Evolutionary conservation across 805 yeast genomes (phyloP).

Genomic region (Ogataea ganodermae): DNA sequence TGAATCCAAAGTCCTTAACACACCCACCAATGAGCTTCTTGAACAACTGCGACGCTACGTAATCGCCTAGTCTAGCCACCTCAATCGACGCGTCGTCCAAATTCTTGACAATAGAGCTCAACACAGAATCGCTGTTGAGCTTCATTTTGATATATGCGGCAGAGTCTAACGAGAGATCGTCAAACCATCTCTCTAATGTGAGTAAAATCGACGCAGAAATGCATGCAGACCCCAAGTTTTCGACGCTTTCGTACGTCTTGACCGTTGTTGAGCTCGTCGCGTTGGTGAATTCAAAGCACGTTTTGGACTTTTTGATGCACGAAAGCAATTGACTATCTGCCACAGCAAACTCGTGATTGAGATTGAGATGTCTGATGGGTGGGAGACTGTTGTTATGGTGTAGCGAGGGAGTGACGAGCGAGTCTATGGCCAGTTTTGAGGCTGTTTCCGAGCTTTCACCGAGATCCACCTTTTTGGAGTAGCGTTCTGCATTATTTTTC

Average conservation of each 20-base stretch:
- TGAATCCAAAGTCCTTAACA: slow-evolving; percentile 80
- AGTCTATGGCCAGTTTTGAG: slow-evolving; percentile 49
- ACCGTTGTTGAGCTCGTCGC: slow-evolving; percentile 12
- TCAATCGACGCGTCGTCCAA: slow-evolving; percentile 43
- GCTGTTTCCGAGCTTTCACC: slow-evolving; percentile 29
- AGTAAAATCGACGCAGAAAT: slow-evolving; percentile 57
- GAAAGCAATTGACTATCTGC: slow-evolving; percentile 37
- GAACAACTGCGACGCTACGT: slow-evolving; percentile 55
- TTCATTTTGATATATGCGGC: slow-evolving; percentile 47
- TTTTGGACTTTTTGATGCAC: slow-evolving; percentile 60
- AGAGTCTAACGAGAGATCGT: slow-evolving; percentile 54
- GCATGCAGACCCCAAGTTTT: slow-evolving; percentile 58
- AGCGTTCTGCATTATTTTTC: slow-evolving; percentile 23
- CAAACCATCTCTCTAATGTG: slow-evolving; percentile 64
- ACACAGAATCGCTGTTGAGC: slow-evolving; percentile 38
- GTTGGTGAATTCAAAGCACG: slow-evolving; percentile 52
- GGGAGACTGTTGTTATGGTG: slow-evolving; percentile 25
- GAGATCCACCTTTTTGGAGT: slow-evolving; percentile 19
- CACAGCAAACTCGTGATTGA: slow-evolving; percentile 28
- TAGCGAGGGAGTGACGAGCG: slow-evolving; percentile 44
- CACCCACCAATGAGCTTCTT: slow-evolving; percentile 67
- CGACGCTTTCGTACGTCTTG: slow-evolving; percentile 45
- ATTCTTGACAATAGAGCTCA: slow-evolving; percentile 48
- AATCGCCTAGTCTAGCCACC: slow-evolving; percentile 44
- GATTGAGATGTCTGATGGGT: slow-evolving; percentile 27